Conservation (phyloP, 257 asterid genomes). For the Gentiana dahurica region DNA sequence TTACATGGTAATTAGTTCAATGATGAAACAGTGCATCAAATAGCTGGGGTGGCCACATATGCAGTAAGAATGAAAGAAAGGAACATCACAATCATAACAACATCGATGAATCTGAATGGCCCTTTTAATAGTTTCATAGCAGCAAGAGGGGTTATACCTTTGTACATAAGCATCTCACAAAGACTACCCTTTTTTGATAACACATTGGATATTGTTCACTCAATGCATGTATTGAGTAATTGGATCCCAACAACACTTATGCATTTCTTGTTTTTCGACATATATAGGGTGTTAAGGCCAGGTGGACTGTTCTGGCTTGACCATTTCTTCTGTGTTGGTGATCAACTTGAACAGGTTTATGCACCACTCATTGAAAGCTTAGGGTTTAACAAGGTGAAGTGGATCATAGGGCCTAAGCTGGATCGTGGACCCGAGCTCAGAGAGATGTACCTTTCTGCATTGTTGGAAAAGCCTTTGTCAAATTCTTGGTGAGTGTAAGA, state of each 20-base stretch:
- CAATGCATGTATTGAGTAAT: conserved; percentile 51
- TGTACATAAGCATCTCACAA: conserved; percentile 36
- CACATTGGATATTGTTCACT: conserved; percentile 6
- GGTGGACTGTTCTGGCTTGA: conserved; percentile 61
- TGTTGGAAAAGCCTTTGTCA: conserved; percentile 32
- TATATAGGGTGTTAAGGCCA: conserved; percentile 49
- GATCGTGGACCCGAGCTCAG: conserved; percentile 38
- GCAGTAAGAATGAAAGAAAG: conserved; percentile 53
- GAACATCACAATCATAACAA: conserved; percentile 41
- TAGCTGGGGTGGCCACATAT: not conserved
- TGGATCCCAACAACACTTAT: conserved; percentile 47
- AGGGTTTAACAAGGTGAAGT: conserved; percentile 15
- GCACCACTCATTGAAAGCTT: conserved; percentile 31
- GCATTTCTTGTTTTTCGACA: conserved; percentile 44
- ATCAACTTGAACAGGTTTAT: conserved; percentile 30
- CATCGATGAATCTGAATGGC: conserved; percentile 46
- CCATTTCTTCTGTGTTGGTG: conserved; percentile 45
- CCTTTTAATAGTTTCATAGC: conserved; percentile 37
- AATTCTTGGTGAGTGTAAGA: no score
- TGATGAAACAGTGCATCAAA: no score
- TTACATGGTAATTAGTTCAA: no score
- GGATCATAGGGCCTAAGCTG: conserved; percentile 40
- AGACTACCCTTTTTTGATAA: conserved; percentile 58
- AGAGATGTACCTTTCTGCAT: conserved; percentile 52
- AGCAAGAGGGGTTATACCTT: no score